These are phyloP conservation scores for Beauveria bassiana DNA, from an alignment of 2,329 filamentous ascomycete species.

Conservation along the genomic window DNA sequence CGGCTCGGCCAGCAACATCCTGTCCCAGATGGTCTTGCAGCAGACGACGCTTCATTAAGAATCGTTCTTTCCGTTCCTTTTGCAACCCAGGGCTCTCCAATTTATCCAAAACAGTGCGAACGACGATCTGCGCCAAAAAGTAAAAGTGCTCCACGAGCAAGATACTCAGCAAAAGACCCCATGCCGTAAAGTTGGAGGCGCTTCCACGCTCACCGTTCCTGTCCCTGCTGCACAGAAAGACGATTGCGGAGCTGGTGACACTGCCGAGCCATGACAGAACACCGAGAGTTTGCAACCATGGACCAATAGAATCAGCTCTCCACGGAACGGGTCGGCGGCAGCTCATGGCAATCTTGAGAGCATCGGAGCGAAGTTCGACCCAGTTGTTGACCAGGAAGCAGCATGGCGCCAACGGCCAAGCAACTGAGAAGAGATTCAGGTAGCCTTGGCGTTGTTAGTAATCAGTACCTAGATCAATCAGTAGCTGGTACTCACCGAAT, in stretches of 20 bases:
- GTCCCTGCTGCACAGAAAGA: slow-evolving; percentile 77
- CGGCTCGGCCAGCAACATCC: slow-evolving; percentile 41
- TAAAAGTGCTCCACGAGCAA: slow-evolving; percentile 87
- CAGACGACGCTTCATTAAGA: slow-evolving; percentile 68
- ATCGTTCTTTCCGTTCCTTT: slow-evolving; percentile 76
- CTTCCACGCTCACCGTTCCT: slow-evolving; percentile 57
- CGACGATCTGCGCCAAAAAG: slow-evolving; percentile 64
- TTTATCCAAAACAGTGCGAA: slow-evolving; percentile 67
- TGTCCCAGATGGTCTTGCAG: slow-evolving; percentile 64
- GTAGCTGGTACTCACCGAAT: slow-evolving; percentile 40
- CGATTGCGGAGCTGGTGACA: slow-evolving; percentile 76
- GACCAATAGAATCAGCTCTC: slow-evolving; percentile 88
- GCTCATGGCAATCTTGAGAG: slow-evolving; percentile 85
- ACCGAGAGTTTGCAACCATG: slow-evolving; percentile 77
- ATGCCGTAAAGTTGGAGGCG: slow-evolving; percentile 64
- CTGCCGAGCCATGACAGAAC: slow-evolving; percentile 94
- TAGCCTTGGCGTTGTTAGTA: slow-evolving; percentile 52
- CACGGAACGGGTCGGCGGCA: slow-evolving; percentile 85
- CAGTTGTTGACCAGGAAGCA: slow-evolving; percentile 94
- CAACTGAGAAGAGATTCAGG: slow-evolving; percentile 80
- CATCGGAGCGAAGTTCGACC: slow-evolving; percentile 88
- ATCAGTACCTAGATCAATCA: not conserved
- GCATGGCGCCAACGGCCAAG: slow-evolving; percentile 87
- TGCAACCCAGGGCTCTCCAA: slow-evolving; percentile 81
- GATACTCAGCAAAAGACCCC: slow-evolving; percentile 74